These are phyloP conservation scores for Angophora floribunda DNA, from an alignment of 345 rosid species.

Conservation along the genomic window DNA sequence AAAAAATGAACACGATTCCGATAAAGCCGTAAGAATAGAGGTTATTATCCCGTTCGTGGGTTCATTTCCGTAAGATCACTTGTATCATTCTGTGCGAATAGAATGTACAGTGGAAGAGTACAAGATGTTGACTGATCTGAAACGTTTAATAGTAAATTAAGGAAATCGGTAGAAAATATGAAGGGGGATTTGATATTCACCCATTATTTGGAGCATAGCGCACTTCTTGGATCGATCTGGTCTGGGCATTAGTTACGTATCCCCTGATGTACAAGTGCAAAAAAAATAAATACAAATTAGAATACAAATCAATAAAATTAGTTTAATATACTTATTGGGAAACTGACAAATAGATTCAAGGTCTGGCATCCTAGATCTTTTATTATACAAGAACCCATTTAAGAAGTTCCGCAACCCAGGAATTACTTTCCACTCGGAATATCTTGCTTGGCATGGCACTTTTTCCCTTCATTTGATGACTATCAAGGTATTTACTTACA, in stretches of 20 bases:
- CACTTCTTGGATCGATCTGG: slow-evolving; percentile 1
- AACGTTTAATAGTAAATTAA: not conserved
- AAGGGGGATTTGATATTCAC: not conserved
- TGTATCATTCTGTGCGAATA: not conserved
- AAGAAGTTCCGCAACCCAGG: too few species aligned
- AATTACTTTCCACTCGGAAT: too few species aligned
- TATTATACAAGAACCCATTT: too few species aligned
- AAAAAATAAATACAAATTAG: not conserved
- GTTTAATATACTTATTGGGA: too few species aligned
- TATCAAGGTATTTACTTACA: too few species aligned
- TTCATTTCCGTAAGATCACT: not conserved
- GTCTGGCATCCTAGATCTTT: too few species aligned
- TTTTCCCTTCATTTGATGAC: too few species aligned
- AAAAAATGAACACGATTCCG: too few species aligned
- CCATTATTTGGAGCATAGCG: not conserved
- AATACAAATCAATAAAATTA: not conserved
- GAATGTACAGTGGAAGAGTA: not conserved
- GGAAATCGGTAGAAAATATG: not conserved
- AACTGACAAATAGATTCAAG: too few species aligned
- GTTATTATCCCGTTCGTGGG: not conserved
- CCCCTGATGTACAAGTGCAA: not conserved
- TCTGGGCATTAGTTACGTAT: slow-evolving; percentile 1
- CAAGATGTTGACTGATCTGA: not conserved
- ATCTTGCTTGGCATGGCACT: too few species aligned
- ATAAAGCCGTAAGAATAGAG: not conserved